Base-by-base conservation (phyloP, 192 early-diverging fungal species). In the Umbelopsis sp. region DNA sequence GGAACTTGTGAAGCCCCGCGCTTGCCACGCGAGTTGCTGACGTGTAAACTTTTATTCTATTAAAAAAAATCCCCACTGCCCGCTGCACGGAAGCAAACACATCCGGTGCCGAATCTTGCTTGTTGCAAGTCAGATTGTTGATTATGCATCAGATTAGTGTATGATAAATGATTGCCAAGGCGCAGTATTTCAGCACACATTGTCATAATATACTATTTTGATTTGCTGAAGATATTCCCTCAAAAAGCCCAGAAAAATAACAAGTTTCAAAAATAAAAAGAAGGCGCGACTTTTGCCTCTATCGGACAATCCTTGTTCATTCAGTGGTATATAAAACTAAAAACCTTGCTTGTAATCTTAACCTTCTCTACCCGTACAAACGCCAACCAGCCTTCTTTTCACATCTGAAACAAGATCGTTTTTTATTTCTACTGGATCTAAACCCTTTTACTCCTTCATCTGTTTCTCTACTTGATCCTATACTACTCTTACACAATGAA, bases 21-120 rank as follows among this genome's bases (percentile, higher is more conserved):
- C 17, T 26, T 32, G 56, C 56, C 56, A 62, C 56, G 56, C 56
- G 31, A 56, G 31, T 53, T 10, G 31, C 56, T 62, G 31, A 62
- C 56, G 17, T 31, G 25, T 56, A 31, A 56, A 41, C 7, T 41
- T 41, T 41, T 41, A 14, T 20, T n/a, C 12, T 17, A 59, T 32
- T 26, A 54, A 54, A 54, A 54, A 54, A 54, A 54, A 54, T 44
- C 7, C 45, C 11, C 47, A 49, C 20, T 49, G 47, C 47, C 11
- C 47, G 20, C n/a, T 16, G 16, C 4, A 7, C 56, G 56, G 56
- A 34, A 34, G 25, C 31, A 17, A 62, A 32, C 26, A 20, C 31
- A 62, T 62, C 56, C 56, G 56, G 16, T 49, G 16, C 47, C 47
- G 47, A 41, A 41, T 11, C 8, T 41, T n/a, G n/a, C n/a, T n/a